Conservation (phyloP, 192 early-diverging fungal genomes). For the Umbelopsis vinacea region DNA sequence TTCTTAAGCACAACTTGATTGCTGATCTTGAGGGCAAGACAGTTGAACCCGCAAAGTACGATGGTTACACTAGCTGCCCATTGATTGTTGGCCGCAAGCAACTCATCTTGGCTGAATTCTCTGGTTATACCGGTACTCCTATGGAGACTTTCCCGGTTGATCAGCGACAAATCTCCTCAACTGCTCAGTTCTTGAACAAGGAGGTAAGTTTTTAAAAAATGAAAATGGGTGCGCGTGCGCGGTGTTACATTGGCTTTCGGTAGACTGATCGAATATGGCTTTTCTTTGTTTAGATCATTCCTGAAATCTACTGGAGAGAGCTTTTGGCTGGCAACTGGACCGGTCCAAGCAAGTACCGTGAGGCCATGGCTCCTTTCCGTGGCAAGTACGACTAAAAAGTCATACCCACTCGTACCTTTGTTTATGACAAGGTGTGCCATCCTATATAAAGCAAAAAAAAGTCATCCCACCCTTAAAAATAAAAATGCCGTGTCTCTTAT, state of each 20-base stretch:
- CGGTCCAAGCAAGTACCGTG: constrained; percentile 69
- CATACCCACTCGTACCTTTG: not conserved
- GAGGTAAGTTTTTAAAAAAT: constrained; percentile 62
- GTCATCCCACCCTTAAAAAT: too few species aligned
- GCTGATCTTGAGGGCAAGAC: constrained; percentile 57
- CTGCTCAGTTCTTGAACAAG: constrained; percentile 75
- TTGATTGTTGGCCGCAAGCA: constrained; percentile 81
- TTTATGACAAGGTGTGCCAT: too few species aligned
- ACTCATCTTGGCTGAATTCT: constrained; percentile 87
- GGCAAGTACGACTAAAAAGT: constrained; percentile 31
- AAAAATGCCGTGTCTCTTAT: too few species aligned
- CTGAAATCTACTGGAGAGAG: constrained; percentile 80
- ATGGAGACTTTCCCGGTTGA: constrained; percentile 86
- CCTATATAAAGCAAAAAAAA: too few species aligned
- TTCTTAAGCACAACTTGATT: constrained; percentile 77
- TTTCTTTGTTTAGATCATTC: constrained; percentile 56
- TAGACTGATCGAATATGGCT: not conserved
- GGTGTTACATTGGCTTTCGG: constrained; percentile 1
- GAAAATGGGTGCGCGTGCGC: too few species aligned
- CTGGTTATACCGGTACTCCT: constrained; percentile 71
- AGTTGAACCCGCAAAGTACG: constrained; percentile 61
- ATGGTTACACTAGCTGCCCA: constrained; percentile 87
- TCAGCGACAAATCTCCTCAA: constrained; percentile 72
- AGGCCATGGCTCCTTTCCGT: constrained; percentile 46
- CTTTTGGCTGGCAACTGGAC: constrained; percentile 81